These are phyloP conservation scores for Ogataea angusta DNA, from an alignment of 805 yeast species.

Conservation along the genomic window DNA sequence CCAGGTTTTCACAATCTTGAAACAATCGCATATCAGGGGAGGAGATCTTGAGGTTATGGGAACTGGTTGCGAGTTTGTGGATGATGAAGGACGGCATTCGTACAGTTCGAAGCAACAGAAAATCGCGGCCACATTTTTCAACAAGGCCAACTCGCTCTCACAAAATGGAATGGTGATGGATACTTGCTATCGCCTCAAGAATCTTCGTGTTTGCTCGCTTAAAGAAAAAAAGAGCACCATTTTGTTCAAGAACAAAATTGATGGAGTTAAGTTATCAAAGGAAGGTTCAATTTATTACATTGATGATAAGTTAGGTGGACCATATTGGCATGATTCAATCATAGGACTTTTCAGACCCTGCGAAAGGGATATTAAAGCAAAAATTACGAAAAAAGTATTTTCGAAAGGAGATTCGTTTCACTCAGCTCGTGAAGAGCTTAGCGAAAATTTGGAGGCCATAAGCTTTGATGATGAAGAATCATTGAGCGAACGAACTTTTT, in stretches of 20 bases:
- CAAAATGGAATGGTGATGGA: constrained; percentile 17
- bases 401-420: constrained; percentile 19
- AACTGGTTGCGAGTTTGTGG: constrained; percentile 16
- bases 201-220: constrained; percentile 20
- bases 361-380: constrained; percentile 27
- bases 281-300: constrained; percentile 29
- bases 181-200: constrained; percentile 13
- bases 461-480: constrained; percentile 16
- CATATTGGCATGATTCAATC: constrained; percentile 28
- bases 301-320: constrained; percentile 20
- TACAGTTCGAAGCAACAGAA: neutral
- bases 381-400: constrained; percentile 27
- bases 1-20: constrained; percentile 24
- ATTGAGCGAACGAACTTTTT: constrained; percentile 26
- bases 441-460: constrained; percentile 19
- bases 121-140: constrained; percentile 1
- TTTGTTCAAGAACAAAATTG: constrained; percentile 24
- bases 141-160: constrained; percentile 8
- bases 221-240: constrained; percentile 23
- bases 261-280: constrained; percentile 32
- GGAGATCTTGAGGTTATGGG: constrained; percentile 22
- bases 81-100: constrained; percentile 4
- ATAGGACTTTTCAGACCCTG: constrained; percentile 31
- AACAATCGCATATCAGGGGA: constrained; percentile 16
- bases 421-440: constrained; percentile 6